Base-by-base conservation (phyloP, 2,329 filamentous ascomycete genomes). In the Fusarium udum region DNA sequence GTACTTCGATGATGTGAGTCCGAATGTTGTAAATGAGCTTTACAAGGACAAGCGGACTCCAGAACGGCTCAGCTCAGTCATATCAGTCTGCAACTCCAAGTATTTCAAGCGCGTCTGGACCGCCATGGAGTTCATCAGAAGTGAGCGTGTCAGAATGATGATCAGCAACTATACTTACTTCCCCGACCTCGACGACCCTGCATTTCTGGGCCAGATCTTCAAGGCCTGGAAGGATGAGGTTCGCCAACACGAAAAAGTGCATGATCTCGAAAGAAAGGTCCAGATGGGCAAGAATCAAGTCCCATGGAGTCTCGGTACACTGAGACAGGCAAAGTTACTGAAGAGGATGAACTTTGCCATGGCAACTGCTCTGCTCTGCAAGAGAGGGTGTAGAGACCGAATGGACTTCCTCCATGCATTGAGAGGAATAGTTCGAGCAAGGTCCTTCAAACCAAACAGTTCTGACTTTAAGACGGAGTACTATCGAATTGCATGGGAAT, bases 81-180 rank as follows among this genome's bases (percentile, higher is more conserved):
- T 61, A 6, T 16, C 3, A 1, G n/a, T 61, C 31, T 63, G 61
- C 42, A 63, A 63, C 42, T 31, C 36, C 14, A 60, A 24, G 7
- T 63, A 42, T 10, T 63, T 61, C 55, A 34, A 28, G 1, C 61
- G 61, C 2, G 9, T 63, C n/a, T 63, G 61, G 61, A 61, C 61
- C 0, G 36, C 53, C 2, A 49, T 63, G 61, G 43, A 61, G 36
- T 34, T 63, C 18, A 63, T 63, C 55, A 63, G 55, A 42, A 63
- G 61, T 3, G 36, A 37, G 1, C 43, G 36, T 4, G 56, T 37
- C 1, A 49, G 61, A 16, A 61, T 51, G 56, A 40, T 51, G 36
- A 37, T 61, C 4, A 59, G 42, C 16, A 11, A 18, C 10, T 34
- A n/a, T 7, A 36, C 31, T 1, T 64, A 64, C 7, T 42, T 64